Evolutionary conservation across 2,329 filamentous ascomycete genomes (phyloP).

Genomic region (Paramyrothecium roridum): DNA sequence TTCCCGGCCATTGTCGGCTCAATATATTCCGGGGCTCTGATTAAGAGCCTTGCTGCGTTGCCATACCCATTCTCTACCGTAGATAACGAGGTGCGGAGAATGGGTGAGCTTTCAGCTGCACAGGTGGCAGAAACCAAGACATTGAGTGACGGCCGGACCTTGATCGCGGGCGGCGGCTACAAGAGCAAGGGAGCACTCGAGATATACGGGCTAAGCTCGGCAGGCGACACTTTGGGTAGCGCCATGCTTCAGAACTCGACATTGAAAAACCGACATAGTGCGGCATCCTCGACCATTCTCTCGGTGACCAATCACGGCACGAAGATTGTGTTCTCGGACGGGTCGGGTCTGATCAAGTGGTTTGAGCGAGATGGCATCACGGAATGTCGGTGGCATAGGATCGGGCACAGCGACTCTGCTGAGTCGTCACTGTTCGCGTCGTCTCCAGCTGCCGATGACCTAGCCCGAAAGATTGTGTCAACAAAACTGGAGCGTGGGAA

Average conservation of each 20-base stretch:
- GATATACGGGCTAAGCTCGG: conserved; percentile 63
- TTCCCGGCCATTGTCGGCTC: conserved; percentile 76
- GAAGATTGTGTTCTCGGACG: conserved; percentile 78
- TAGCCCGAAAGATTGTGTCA: conserved; percentile 76
- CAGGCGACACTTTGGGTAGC: conserved; percentile 19
- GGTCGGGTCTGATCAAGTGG: conserved; percentile 83
- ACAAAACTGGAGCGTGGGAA: conserved; percentile 37
- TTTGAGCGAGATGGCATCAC: conserved; percentile 78
- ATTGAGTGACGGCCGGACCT: conserved; percentile 54
- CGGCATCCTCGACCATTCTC: conserved; percentile 75
- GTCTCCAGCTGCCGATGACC: conserved; percentile 60
- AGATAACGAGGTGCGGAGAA: conserved; percentile 56
- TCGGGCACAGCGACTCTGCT: conserved; percentile 51
- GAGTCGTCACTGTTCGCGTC: conserved; percentile 48
- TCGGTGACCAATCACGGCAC: conserved; percentile 80
- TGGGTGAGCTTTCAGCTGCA: conserved; percentile 52
- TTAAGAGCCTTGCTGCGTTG: conserved; percentile 70
- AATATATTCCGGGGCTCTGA: conserved; percentile 77
- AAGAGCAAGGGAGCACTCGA: conserved; percentile 89
- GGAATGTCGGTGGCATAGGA: conserved; percentile 51
- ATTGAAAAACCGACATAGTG: conserved; percentile 80
- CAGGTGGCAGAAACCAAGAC: conserved; percentile 52
- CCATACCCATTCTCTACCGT: conserved; percentile 65
- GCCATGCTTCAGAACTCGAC: conserved; percentile 38
- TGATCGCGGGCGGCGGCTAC: conserved; percentile 86